These are phyloP conservation scores for Hylodesmum podocarpum DNA, from an alignment of 306 rosid species.

Conservation along the genomic window DNA sequence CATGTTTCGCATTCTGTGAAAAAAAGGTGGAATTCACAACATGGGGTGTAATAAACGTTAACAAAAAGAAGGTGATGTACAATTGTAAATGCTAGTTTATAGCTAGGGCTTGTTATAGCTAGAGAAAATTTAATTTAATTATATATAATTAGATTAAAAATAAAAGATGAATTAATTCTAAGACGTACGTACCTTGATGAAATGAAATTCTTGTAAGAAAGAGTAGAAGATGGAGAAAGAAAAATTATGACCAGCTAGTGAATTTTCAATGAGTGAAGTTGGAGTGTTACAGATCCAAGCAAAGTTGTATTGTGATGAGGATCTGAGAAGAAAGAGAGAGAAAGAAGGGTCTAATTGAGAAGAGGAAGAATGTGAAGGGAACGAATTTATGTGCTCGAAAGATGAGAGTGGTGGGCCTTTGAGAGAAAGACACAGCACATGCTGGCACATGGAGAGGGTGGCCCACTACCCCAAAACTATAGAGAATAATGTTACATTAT, in stretches of 20 bases:
- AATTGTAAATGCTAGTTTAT: background rate
- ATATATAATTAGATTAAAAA: background rate
- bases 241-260: conserved; percentile 10
- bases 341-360: conserved; percentile 19
- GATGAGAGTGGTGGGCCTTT: conserved; percentile 63
- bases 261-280: conserved; percentile 33
- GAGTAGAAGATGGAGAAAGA: conserved; percentile 20
- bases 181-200: conserved; percentile 42
- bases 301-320: conserved; percentile 12
- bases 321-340: conserved; percentile 25
- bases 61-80: background rate
- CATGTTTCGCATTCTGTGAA: conserved; percentile 43
- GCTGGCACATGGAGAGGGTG: conserved; percentile 90
- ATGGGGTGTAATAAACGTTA: background rate
- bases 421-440: conserved; percentile 90
- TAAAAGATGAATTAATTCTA: background rate
- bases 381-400: conserved; percentile 67
- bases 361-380: conserved; percentile 47
- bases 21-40: background rate
- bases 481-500: conserved; percentile 44
- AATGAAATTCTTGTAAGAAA: conserved; percentile 15
- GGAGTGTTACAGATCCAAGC: conserved; percentile 50
- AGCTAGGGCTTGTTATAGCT: conserved; percentile 26
- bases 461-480: conserved; percentile 72
- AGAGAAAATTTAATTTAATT: background rate